Evolutionary conservation across 257 asterid genomes (phyloP).

Genomic region (Buddleja alternifolia): DNA sequence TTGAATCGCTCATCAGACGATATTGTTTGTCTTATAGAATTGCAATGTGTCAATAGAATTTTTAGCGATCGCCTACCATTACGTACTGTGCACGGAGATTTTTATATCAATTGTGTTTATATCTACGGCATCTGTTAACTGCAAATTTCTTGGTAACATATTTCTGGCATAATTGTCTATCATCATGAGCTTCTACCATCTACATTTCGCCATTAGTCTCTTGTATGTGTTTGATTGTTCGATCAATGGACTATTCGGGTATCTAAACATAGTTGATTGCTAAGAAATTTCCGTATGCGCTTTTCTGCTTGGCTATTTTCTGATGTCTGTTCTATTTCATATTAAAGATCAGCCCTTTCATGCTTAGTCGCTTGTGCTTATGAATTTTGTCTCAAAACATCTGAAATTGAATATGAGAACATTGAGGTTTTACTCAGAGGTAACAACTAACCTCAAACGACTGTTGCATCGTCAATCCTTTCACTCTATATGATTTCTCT

Average conservation of each 20-base stretch:
- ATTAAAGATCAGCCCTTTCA: too few species aligned
- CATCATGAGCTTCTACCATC: not conserved
- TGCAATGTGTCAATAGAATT: not conserved
- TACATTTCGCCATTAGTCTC: too few species aligned
- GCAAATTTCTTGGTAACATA: not conserved
- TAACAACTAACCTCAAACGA: slow-evolving; percentile 32
- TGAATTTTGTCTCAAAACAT: slow-evolving; percentile 15
- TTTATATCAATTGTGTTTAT: not conserved
- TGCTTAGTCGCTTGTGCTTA: too few species aligned
- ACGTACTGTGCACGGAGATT: not conserved
- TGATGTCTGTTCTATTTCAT: too few species aligned
- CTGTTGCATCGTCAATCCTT: not conserved
- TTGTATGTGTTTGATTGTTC: too few species aligned
- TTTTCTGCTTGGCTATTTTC: too few species aligned
- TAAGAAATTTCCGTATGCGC: too few species aligned
- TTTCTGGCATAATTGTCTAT: slow-evolving; percentile 4
- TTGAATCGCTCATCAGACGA: not conserved
- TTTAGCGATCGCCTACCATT: not conserved
- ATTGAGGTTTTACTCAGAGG: slow-evolving; percentile 81
- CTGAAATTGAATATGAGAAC: slow-evolving; percentile 60
- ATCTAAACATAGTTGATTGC: too few species aligned
- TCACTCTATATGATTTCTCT: not conserved
- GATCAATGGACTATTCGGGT: too few species aligned
- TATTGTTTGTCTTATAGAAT: slow-evolving; percentile 10
- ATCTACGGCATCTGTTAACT: not conserved